These are phyloP conservation scores for Candida corydali DNA, from an alignment of 805 yeast species.

Conservation along the genomic window DNA sequence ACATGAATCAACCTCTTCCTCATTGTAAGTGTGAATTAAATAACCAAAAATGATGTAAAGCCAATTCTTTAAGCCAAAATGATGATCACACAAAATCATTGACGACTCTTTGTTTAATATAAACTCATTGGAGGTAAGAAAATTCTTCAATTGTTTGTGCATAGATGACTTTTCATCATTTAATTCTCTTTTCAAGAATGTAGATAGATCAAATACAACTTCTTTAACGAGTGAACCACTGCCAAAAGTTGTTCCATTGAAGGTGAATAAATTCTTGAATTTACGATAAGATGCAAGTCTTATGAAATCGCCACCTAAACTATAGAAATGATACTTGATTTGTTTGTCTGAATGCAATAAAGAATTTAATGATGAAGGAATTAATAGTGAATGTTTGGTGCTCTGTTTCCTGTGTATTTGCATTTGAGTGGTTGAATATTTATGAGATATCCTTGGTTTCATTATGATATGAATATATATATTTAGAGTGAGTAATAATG, in stretches of 20 bases:
- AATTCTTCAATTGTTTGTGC: conserved; percentile 17
- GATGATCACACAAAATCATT: conserved; percentile 14
- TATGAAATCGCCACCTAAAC: conserved; percentile 31
- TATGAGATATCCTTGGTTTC: conserved; percentile 1
- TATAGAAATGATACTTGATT: conserved; percentile 27
- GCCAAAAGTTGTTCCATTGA: conserved; percentile 28
- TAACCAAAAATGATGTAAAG: conserved; percentile 21
- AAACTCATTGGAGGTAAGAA: conserved; percentile 16
- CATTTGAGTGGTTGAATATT: conserved; percentile 1
- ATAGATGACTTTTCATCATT: conserved; percentile 9
- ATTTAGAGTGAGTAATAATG: not conserved
- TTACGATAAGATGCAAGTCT: conserved; percentile 29
- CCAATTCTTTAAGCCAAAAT: conserved; percentile 13
- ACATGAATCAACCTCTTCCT: conserved; percentile 19
- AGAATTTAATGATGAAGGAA: conserved; percentile 11
- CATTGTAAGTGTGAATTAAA: conserved; percentile 18
- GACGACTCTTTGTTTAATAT: conserved; percentile 8
- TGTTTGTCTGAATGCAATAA: conserved; percentile 10
- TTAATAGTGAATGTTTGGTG: conserved; percentile 7
- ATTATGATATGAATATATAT: not conserved
- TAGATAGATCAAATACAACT: conserved; percentile 29
- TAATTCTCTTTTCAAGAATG: conserved; percentile 28
- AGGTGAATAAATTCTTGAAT: conserved; percentile 21
- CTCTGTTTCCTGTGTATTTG: not conserved
- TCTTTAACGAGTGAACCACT: conserved; percentile 32